Conservation (phyloP, 2,329 filamentous ascomycete species). For the Fusarium bactridioides region DNA sequence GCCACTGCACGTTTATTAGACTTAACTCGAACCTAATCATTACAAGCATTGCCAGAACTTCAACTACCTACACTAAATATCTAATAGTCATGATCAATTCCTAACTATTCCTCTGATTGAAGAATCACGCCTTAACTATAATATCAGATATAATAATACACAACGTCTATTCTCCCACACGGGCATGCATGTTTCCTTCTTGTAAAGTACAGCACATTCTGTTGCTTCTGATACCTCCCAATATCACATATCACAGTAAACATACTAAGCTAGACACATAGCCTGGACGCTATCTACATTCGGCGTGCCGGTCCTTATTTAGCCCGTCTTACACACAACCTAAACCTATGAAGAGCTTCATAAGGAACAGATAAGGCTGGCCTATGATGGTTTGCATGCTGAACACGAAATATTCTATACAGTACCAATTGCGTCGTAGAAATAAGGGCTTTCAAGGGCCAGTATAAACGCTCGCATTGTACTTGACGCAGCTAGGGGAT, state of each 20-base stretch:
- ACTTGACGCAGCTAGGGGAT: neutral
- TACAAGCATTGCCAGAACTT: neutral
- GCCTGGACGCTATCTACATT: no score
- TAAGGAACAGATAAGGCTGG: neutral
- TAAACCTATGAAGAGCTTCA: neutral
- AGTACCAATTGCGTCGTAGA: neutral
- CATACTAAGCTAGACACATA: neutral
- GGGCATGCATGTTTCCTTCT: neutral
- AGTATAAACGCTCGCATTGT: neutral
- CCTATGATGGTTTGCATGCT: neutral
- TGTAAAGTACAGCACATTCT: neutral
- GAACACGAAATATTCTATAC: neutral
- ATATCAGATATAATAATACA: neutral
- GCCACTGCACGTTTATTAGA: neutral
- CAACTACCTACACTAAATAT: neutral
- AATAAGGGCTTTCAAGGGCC: neutral
- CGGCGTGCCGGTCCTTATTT: conserved; percentile 28
- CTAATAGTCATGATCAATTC: neutral
- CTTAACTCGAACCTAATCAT: neutral
- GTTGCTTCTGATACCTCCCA: neutral
- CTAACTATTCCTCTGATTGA: neutral
- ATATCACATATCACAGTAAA: neutral
- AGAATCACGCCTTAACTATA: neutral
- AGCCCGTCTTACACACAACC: conserved; percentile 36
- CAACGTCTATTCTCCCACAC: neutral